Percentiles rank a stretch among this genome's conserved stretches.
Conservation (phyloP, 83 land plant genomes). For the Isoetes engelmannii region DNA sequence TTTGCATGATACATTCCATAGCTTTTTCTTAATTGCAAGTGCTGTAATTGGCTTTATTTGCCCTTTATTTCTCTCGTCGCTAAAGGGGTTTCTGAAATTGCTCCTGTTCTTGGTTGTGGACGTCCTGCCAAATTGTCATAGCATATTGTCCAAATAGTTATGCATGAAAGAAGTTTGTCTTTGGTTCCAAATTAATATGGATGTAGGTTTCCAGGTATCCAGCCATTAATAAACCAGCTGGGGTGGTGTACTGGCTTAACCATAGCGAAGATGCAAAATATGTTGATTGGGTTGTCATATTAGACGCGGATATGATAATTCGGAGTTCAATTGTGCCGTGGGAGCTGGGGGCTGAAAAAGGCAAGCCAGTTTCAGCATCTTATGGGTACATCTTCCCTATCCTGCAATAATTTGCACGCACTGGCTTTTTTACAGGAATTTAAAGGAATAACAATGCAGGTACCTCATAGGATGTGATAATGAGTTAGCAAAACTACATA, state of each 20-base stretch:
- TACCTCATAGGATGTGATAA: slow-evolving; percentile 92
- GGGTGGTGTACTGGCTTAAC: slow-evolving; percentile 87
- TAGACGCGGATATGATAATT: slow-evolving; percentile 91
- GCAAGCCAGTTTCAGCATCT: slow-evolving; percentile 79
- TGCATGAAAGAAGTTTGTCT: neutral
- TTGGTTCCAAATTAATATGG: neutral
- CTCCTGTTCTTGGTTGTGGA: neutral
- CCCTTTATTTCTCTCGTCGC: no score
- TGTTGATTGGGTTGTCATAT: slow-evolving; percentile 94
- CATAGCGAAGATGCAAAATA: slow-evolving; percentile 75
- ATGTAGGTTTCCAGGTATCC: slow-evolving; percentile 61
- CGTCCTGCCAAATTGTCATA: neutral
- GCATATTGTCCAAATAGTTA: neutral
- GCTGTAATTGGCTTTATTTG: no score
- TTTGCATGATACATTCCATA: neutral
- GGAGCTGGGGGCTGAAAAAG: slow-evolving; percentile 90
- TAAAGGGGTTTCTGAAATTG: neutral
- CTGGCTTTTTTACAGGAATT: neutral
- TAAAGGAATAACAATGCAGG: slow-evolving; percentile 30
- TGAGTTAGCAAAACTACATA: slow-evolving; percentile 79
- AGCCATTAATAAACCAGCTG: slow-evolving; percentile 97
- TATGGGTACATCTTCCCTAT: slow-evolving; percentile 55
- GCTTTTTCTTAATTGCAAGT: neutral
- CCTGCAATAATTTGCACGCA: neutral
- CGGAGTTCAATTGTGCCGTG: slow-evolving; percentile 84